Conservation (phyloP, 2,329 filamentous ascomycete genomes). For the Aureobasidium subglaciale region DNA sequence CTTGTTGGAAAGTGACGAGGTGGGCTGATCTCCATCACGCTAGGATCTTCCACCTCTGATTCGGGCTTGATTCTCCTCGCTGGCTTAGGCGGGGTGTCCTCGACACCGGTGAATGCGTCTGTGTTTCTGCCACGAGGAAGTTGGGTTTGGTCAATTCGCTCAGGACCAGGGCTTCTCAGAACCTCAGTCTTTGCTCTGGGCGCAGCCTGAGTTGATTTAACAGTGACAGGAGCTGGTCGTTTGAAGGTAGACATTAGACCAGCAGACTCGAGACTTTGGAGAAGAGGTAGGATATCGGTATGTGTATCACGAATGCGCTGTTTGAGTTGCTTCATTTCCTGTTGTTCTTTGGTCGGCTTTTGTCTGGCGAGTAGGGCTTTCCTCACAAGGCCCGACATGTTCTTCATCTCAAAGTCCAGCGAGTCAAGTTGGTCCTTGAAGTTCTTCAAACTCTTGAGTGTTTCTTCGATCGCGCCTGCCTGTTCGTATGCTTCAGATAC, state of each 20-base stretch:
- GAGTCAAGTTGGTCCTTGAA: constrained; percentile 1
- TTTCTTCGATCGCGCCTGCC: constrained; percentile 1
- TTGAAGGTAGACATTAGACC: neutral
- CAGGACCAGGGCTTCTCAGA: constrained; percentile 20
- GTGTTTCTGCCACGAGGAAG: constrained; percentile 1
- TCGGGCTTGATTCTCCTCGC: neutral
- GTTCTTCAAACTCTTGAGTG: constrained; percentile 1
- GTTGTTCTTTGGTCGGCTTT: constrained; percentile 8
- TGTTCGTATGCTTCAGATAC: neutral
- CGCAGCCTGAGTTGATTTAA: constrained; percentile 25
- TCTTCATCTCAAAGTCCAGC: constrained; percentile 11
- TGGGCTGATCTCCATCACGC: constrained; percentile 10
- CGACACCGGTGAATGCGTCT: constrained; percentile 15
- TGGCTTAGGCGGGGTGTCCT: constrained; percentile 18
- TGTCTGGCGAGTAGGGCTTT: constrained; percentile 14
- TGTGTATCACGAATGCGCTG: constrained; percentile 11
- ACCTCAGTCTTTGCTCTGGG: neutral
- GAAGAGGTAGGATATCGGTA: constrained; percentile 9
- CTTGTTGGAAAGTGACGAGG: neutral
- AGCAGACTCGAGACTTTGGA: constrained; percentile 3
- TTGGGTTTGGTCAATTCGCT: constrained; percentile 29
- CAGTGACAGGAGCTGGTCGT: constrained; percentile 13
- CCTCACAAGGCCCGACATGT: constrained; percentile 6
- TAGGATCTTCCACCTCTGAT: constrained; percentile 6
- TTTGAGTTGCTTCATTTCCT: constrained; percentile 14